Evolutionary conservation across 2,329 filamentous ascomycete species (phyloP).

Genomic region (Domatiomyces catenatus): DNA sequence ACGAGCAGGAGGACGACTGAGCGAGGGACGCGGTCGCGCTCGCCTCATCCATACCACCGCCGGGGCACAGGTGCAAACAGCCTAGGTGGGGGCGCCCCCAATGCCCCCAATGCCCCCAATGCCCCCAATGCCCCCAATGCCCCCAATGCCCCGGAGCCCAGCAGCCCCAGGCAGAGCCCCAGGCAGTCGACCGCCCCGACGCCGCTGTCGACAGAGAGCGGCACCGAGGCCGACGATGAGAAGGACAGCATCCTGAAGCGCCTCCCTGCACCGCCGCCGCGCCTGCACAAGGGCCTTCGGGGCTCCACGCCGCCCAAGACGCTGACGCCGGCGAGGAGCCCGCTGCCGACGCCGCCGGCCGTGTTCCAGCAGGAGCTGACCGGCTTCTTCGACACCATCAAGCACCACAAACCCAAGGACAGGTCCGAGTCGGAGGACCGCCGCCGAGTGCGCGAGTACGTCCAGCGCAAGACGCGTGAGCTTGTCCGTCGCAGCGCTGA

Average conservation of each 20-base stretch:
- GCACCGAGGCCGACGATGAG: slow-evolving; percentile 90
- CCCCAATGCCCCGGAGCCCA: neutral
- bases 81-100: neutral
- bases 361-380: slow-evolving; percentile 8
- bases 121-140: too few species aligned
- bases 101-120: too few species aligned
- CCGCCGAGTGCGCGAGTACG: slow-evolving; percentile 13
- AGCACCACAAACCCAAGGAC: slow-evolving; percentile 4
- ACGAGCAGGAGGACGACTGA: neutral
- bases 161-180: neutral
- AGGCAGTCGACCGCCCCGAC: neutral
- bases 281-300: slow-evolving; percentile 64
- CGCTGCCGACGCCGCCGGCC: slow-evolving; percentile 14
- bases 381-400: slow-evolving; percentile 6
- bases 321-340: slow-evolving; percentile 11
- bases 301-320: slow-evolving; percentile 15
- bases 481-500: slow-evolving; percentile 37
- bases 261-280: slow-evolving; percentile 60
- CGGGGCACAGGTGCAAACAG: neutral
- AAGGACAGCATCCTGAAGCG: slow-evolving; percentile 61
- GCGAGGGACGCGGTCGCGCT: neutral
- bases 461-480: slow-evolving; percentile 25
- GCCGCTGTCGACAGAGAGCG: slow-evolving; percentile 57
- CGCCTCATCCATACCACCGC: slow-evolving; percentile 1
- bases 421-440: neutral